Base-by-base conservation (phyloP, 169 alveolate species). In the Perkinsus chesapeaki region DNA sequence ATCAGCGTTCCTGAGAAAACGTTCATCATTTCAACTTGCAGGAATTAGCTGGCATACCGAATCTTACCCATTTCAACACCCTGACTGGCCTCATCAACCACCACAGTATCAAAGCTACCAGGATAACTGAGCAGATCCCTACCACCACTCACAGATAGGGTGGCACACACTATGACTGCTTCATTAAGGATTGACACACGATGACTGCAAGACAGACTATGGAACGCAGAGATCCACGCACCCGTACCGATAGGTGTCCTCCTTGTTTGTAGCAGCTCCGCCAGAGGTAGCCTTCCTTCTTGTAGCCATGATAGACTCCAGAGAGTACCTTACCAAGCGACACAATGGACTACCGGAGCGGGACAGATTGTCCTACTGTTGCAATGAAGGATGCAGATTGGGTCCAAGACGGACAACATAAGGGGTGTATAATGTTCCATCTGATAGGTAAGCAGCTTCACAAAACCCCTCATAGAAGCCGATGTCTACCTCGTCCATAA, bases 1-100 rank as follows among this genome's bases (percentile, higher is more conserved):
- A 98, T 96, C 91, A 98, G 95, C 12, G 97, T 96, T 39, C 82
- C 82, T 60, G 82, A 60, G 82, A 60, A 60, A 3, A 60, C 31
- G 31, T 16, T 60, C 82, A 60, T 7, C 82, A 91, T n/a, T n/a
- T n/a, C n/a, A n/a, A n/a, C n/a, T n/a, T n/a, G n/a, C n/a, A n/a
- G n/a, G n/a, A n/a, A n/a, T n/a, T n/a, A n/a, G n/a, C n/a, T n/a
- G n/a, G n/a, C n/a, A 16, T 43, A 9, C 23, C 60, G 60, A 43
- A 5, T 43, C 5, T 60, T 94, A 60, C 94, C 96, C 93, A 97
- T 82, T 92, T 97, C 98, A 37, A 98, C 98, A 39, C 98, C 98
- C 96, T 99, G 99, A 73, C 99, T 97, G 1, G 99, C 99, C 96
- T 99, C 99, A 94, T 99, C 99, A 39, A 99, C 97, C 39, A 99